These are phyloP conservation scores for Pseudogymnoascus sp. DNA, from an alignment of 2,329 filamentous ascomycete genomes.

Conservation along the genomic window DNA sequence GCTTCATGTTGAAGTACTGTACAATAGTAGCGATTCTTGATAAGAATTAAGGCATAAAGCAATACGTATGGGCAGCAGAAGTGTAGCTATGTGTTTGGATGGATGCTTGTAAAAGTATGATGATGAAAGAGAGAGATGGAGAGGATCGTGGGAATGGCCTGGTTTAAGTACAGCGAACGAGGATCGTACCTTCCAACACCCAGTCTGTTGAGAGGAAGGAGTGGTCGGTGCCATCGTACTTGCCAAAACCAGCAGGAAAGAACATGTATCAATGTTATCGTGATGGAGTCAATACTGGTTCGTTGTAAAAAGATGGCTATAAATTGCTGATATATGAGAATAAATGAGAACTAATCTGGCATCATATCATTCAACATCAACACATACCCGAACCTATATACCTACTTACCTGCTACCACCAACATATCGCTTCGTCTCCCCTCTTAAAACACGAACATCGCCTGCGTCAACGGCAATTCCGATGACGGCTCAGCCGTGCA, in stretches of 20 bases:
- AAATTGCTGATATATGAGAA: background rate
- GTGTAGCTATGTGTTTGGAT: constrained; percentile 1
- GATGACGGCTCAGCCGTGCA: constrained; percentile 67
- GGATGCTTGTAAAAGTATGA: constrained; percentile 6
- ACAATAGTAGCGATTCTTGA: background rate
- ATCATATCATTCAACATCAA: constrained; percentile 1
- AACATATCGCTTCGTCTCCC: background rate
- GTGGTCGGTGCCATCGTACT: background rate
- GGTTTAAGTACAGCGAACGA: background rate
- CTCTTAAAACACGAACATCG: constrained; percentile 63
- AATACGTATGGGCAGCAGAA: background rate
- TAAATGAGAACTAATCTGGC: background rate
- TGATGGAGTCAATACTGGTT: background rate
- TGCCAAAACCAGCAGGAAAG: background rate
- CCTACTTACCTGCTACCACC: background rate
- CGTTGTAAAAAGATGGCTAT: background rate
- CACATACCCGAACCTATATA: background rate
- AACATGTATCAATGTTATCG: background rate
- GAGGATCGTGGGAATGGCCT: background rate
- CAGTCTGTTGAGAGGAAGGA: background rate
- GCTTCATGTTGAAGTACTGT: background rate
- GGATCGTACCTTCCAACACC: background rate
- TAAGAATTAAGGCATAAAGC: background rate
- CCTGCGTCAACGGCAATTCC: constrained; percentile 67
- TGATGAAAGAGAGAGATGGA: background rate